phyloP scores from a whole-genome alignment of 805 yeast genomes.

The Allodekkera sacchari region DNA sequence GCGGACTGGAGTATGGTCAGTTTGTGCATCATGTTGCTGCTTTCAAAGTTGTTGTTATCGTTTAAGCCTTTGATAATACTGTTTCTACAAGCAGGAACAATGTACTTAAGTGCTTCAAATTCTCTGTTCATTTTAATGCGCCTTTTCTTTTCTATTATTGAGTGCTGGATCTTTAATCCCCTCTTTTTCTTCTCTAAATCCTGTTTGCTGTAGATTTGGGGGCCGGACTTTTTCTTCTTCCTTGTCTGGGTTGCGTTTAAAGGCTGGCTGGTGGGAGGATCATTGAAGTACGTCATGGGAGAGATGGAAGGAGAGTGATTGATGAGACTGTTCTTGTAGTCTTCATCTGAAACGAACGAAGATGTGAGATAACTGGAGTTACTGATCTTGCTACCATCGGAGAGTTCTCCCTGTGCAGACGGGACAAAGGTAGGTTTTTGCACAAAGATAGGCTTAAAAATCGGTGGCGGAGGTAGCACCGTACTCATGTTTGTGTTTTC shows the following conservation, averaged over 20 bases:
- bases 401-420: background rate
- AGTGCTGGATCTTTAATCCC: constrained; percentile 54
- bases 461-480: constrained; percentile 37
- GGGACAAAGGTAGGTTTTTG: constrained; percentile 18
- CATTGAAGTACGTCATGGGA: constrained; percentile 20
- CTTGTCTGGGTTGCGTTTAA: constrained; percentile 3
- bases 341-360: constrained; percentile 21
- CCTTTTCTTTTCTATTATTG: constrained; percentile 73
- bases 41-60: constrained; percentile 21
- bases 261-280: constrained; percentile 9
- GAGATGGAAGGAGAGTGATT: constrained; percentile 25
- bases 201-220: constrained; percentile 16
- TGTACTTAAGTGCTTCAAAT: constrained; percentile 68
- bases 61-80: constrained; percentile 25
- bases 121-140: constrained; percentile 74
- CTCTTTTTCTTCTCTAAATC: constrained; percentile 33
- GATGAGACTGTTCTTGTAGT: constrained; percentile 15
- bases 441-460: constrained; percentile 37
- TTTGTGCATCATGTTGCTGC: constrained; percentile 51
- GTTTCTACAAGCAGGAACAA: constrained; percentile 72
- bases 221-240: constrained; percentile 22
- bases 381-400: background rate
- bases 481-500: constrained; percentile 5
- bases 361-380: constrained; percentile 24
- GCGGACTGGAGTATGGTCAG: constrained; percentile 75